Base-by-base conservation (phyloP, 2,329 filamentous ascomycete species). In the Phaeosphaeriaceae sp. region DNA sequence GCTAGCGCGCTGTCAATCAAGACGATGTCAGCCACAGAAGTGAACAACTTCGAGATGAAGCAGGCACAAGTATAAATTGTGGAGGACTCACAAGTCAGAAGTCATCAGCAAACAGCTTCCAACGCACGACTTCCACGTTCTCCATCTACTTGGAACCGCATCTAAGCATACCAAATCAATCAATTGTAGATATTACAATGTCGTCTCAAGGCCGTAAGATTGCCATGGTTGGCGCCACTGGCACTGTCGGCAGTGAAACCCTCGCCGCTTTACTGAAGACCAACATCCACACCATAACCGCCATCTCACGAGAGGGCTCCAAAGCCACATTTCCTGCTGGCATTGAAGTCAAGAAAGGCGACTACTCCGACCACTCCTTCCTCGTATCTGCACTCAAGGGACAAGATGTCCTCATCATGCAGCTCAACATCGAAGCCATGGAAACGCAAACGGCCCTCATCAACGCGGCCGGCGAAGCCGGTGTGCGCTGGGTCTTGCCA, bases 271-370 rank as follows among this genome's bases (percentile, higher is more conserved):
- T 84, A 9, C 66, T 82, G 46, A 72, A 76, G 47, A 78, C 74
- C 23, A 79, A 79, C 54, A 79, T 80, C 47, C 82, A 85, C 70
- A 80, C 64, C 21, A 71, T 86, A 56, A 85, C 83, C 2, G 81
- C 81, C 57, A 70, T 86, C 42, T 80, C 79, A 4, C 82, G 84
- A 26, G 66, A 17, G 75, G 79, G 75, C 32, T 81, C 81, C 64
- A 76, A 67, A 1, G 74, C 63, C 58, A 73, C 63, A 0, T 69
- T 84, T 2, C 82, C 81, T 8, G 64, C 68, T 1, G 80, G 72
- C 11, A 72, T 82, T 46, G 65, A 66, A 8, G 68, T 79, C 40
- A 77, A 74, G 40, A 69, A 69, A n/a, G 77, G 83, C 58, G 72
- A 85, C 75, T 86, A 86, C 71, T 62, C 78, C n/a, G 75, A 84